Base-by-base conservation (phyloP, 495 filamentous ascomycete genomes). In the Daldinia childiae region DNA sequence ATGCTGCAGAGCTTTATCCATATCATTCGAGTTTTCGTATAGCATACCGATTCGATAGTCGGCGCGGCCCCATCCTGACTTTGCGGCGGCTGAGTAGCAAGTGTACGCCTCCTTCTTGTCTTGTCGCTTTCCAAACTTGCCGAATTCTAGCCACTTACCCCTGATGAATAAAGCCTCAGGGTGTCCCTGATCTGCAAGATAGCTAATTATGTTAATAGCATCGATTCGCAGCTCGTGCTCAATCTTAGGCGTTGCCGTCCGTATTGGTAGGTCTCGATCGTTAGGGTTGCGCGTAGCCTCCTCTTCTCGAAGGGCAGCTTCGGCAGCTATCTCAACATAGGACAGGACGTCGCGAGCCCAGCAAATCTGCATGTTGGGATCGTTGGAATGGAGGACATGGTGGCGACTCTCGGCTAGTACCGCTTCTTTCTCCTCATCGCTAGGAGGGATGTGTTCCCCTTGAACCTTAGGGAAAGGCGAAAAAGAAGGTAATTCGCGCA, bases 31-130 rank as follows among this genome's bases (percentile, higher is more conserved):
- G 73, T 89, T 91, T 79, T 99, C 95, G 77, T 93, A 98, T 58
- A 97, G 93, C 95, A 98, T 98, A 58, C 95, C 95, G 78, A 99
- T 97, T 29, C 95, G 88, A 80, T 99, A 99, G 77, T 98, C 93
- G 38, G 96, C 94, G 63, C 95, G 85, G n/a, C 92, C 90, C 83
- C 91, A 97, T n/a, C 93, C 93, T 64, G 90, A 90, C 64, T 96
- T 90, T 51, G 93, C 92, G n/a, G 95, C 91, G 68, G 91, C 84
- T 57, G 87, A 88, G 80, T 97, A 99, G 73, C 89, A 90, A 52
- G 89, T 79, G 78, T 94, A 98, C 17, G 95, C 95, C 79, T 97
- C 95, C 73, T 94, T 94, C 80, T 96, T 97, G 82, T 98, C 95
- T 65, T 92, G 83, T 19, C 92, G 89, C 69, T 88, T 88, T 21